Percentiles rank a stretch among this genome's conserved stretches.
Evolutionary conservation across 1,284 basidiomycete genomes (phyloP).

Genomic region (Ceratobasidium sp.): DNA sequence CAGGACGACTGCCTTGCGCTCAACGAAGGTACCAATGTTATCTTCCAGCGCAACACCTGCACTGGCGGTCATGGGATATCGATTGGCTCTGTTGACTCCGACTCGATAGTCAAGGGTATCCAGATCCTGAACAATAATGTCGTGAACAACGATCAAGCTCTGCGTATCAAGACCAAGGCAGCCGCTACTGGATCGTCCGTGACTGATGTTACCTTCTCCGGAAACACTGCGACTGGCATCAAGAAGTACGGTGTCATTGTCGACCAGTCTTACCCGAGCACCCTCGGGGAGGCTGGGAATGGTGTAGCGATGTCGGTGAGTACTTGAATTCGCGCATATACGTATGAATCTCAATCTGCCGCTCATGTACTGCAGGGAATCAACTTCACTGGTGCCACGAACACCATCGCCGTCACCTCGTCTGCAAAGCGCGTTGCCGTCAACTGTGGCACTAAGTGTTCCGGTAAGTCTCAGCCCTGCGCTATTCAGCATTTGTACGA

Average conservation of each 20-base stretch:
- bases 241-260: constrained; percentile 26
- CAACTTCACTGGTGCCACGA: constrained; percentile 36
- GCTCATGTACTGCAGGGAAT: constrained; percentile 14
- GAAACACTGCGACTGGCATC: constrained; percentile 15
- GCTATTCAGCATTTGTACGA: too few species aligned
- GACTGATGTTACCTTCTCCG: constrained; percentile 14
- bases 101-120: constrained; percentile 50
- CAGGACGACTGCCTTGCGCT: constrained; percentile 52
- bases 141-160: constrained; percentile 50
- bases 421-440: constrained; percentile 42
- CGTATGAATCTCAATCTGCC: too few species aligned
- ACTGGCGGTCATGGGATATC: constrained; percentile 51
- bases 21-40: constrained; percentile 50
- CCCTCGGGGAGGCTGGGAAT: constrained; percentile 21
- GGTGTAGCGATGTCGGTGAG: constrained; percentile 32
- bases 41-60: constrained; percentile 51
- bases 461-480: neutral
- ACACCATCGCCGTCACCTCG: constrained; percentile 42
- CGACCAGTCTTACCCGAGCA: constrained; percentile 29
- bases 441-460: constrained; percentile 43
- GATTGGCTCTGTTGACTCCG: constrained; percentile 50
- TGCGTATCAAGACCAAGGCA: constrained; percentile 52
- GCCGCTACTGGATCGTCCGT: constrained; percentile 19
- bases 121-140: constrained; percentile 50
- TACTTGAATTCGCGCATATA: neutral